Percentiles rank a stretch among this genome's conserved stretches.
Evolutionary conservation across 768 basidiomycete genomes (phyloP).

Genomic region (Pluteus cervinus): DNA sequence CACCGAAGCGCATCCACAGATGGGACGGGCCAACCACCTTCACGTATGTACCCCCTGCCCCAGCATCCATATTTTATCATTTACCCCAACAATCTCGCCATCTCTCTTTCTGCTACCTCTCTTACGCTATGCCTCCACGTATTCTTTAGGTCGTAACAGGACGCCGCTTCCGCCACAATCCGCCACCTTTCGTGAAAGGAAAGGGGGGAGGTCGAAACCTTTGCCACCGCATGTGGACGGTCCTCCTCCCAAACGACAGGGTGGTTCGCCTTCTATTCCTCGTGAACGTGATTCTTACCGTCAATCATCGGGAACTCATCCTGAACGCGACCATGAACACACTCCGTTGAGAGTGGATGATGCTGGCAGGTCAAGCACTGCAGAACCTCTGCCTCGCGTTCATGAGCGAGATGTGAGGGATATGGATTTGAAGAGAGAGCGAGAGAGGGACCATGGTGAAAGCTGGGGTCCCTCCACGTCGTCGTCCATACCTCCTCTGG

Average conservation of each 20-base stretch:
- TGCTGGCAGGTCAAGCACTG: too few relatives aligned
- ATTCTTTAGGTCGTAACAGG: conserved; percentile 30
- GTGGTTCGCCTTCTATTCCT: conserved; percentile 10
- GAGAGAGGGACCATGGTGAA: too few relatives aligned
- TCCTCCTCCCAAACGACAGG: not conserved
- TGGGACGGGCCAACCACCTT: conserved; percentile 14
- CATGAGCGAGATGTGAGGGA: too few relatives aligned
- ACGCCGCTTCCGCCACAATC: conserved; percentile 40
- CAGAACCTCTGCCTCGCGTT: too few relatives aligned
- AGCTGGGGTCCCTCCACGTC: too few relatives aligned
- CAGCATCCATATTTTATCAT: conserved; percentile 14
- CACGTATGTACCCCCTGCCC: conserved; percentile 25
- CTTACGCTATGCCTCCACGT: conserved; percentile 4
- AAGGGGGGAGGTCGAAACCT: conserved; percentile 7
- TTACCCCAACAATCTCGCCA: conserved; percentile 12
- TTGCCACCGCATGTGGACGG: not conserved
- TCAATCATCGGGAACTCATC: conserved; percentile 1
- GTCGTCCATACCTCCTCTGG: too few relatives aligned
- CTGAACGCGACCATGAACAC: too few relatives aligned
- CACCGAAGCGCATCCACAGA: conserved; percentile 3
- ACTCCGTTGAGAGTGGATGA: too few relatives aligned
- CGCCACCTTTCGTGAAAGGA: conserved; percentile 27
- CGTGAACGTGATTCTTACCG: conserved; percentile 9
- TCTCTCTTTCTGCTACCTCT: conserved; percentile 6
- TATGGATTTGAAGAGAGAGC: too few relatives aligned